phyloP scores from a whole-genome alignment of 257 asterid species.

The Ilex aquifolium region DNA sequence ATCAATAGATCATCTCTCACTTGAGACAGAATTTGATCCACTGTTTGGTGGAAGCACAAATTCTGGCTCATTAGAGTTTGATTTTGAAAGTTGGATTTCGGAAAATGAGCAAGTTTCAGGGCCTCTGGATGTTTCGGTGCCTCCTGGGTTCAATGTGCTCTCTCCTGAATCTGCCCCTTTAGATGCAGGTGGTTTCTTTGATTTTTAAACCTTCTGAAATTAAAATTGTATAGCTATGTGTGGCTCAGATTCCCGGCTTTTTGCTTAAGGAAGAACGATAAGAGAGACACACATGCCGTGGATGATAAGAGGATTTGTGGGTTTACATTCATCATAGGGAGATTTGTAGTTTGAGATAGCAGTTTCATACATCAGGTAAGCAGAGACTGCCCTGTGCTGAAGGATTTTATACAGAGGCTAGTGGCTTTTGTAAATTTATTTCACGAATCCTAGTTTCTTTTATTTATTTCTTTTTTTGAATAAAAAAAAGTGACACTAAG shows the following conservation, averaged over 20 bases:
- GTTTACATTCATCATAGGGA: not conserved
- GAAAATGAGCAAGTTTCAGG: constrained; percentile 30
- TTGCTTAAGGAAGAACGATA: not conserved
- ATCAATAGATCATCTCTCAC: constrained; percentile 11
- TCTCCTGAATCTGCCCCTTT: constrained; percentile 40
- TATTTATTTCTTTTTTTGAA: no score
- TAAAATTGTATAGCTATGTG: not conserved
- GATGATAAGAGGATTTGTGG: not conserved
- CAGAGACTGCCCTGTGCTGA: not conserved
- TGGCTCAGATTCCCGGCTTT: no score
- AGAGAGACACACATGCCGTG: not conserved
- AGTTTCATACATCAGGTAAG: not conserved
- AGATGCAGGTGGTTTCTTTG: constrained; percentile 32
- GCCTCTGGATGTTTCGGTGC: constrained; percentile 24
- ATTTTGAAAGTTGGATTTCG: constrained; percentile 33
- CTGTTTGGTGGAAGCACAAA: constrained; percentile 24
- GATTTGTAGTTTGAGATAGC: constrained; percentile 3
- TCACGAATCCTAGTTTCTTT: no score
- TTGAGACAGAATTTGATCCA: constrained; percentile 12
- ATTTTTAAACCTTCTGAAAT: constrained; percentile 15
- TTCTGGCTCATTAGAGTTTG: constrained; percentile 20
- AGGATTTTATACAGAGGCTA: constrained; percentile 1
- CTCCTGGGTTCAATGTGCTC: constrained; percentile 32
- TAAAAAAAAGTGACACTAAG: no score
- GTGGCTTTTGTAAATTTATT: constrained; percentile 4